Evolutionary conservation across 768 basidiomycete genomes (phyloP).

Genomic region (Trametes coccinea): DNA sequence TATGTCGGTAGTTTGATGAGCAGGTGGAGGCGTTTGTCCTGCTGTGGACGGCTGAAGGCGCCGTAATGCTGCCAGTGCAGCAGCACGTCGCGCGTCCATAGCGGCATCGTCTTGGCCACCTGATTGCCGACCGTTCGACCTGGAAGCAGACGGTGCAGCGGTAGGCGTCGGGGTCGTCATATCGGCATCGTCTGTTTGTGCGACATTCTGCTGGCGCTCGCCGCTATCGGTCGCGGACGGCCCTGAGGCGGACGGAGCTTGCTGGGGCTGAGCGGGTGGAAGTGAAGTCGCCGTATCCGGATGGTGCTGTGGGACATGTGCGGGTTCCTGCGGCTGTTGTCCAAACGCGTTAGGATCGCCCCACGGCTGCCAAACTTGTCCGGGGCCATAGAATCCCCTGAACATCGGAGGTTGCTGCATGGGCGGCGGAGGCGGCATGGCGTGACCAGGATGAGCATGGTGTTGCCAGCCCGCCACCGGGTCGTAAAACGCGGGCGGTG

Average conservation of each 20-base stretch:
- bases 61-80: conserved; percentile 67
- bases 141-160: neutral
- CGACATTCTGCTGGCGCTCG: too few species aligned
- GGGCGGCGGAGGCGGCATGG: conserved; percentile 22
- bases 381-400: conserved; percentile 63
- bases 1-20: neutral
- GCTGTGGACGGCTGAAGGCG: conserved; percentile 36
- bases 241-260: neutral
- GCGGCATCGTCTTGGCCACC: conserved; percentile 10
- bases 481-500: conserved; percentile 9
- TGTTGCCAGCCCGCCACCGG: conserved; percentile 15
- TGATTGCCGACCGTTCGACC: neutral
- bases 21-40: neutral
- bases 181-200: neutral
- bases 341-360: conserved; percentile 39
- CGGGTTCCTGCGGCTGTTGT: conserved; percentile 22
- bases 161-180: conserved; percentile 14
- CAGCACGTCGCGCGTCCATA: conserved; percentile 50
- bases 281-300: conserved; percentile 7
- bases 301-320: conserved; percentile 17
- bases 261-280: conserved; percentile 14
- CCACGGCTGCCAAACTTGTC: conserved; percentile 69
- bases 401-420: conserved; percentile 48
- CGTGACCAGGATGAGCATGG: conserved; percentile 25
- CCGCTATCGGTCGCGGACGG: neutral